These are phyloP conservation scores for Sphaerulina vaccinii DNA, from an alignment of 2,329 filamentous ascomycete genomes.

Conservation along the genomic window DNA sequence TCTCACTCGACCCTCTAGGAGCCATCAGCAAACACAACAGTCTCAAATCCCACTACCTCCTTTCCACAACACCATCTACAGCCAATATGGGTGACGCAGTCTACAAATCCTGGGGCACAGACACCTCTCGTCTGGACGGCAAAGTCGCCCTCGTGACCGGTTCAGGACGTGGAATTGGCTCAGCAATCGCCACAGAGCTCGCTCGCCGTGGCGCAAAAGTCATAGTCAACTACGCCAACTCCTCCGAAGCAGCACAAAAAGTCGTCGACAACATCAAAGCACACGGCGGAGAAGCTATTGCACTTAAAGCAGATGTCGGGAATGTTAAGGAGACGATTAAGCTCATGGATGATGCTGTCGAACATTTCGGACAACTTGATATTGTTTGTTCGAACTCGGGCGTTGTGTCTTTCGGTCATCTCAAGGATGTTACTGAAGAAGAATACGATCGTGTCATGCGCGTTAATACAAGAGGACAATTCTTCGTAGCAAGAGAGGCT, in stretches of 20 bases:
- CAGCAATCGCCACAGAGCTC: slow-evolving; percentile 65
- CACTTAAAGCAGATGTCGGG: slow-evolving; percentile 67
- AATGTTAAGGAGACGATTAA: slow-evolving; percentile 61
- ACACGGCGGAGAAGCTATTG: slow-evolving; percentile 60
- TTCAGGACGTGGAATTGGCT: slow-evolving; percentile 63
- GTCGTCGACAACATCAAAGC: slow-evolving; percentile 66
- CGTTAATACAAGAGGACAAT: slow-evolving; percentile 63
- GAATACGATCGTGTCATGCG: slow-evolving; percentile 60
- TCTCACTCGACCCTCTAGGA: slow-evolving; percentile 28
- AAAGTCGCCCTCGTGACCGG: slow-evolving; percentile 56
- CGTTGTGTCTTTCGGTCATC: slow-evolving; percentile 54
- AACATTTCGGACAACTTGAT: slow-evolving; percentile 65
- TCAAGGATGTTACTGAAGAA: slow-evolving; percentile 55
- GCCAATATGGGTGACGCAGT: slow-evolving; percentile 40
- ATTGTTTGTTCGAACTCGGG: slow-evolving; percentile 70
- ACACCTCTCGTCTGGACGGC: slow-evolving; percentile 53
- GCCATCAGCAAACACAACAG: slow-evolving; percentile 28
- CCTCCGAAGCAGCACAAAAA: slow-evolving; percentile 61
- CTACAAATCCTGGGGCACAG: slow-evolving; percentile 35
- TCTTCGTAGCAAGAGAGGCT: slow-evolving; percentile 60
- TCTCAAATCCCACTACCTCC: slow-evolving; percentile 24
- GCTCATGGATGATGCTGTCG: slow-evolving; percentile 63
- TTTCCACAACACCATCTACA: slow-evolving; percentile 18
- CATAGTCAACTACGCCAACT: slow-evolving; percentile 67
- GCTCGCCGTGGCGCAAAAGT: slow-evolving; percentile 65